These are phyloP conservation scores for Henckelia pumila DNA, from an alignment of 257 asterid genomes.

Conservation along the genomic window DNA sequence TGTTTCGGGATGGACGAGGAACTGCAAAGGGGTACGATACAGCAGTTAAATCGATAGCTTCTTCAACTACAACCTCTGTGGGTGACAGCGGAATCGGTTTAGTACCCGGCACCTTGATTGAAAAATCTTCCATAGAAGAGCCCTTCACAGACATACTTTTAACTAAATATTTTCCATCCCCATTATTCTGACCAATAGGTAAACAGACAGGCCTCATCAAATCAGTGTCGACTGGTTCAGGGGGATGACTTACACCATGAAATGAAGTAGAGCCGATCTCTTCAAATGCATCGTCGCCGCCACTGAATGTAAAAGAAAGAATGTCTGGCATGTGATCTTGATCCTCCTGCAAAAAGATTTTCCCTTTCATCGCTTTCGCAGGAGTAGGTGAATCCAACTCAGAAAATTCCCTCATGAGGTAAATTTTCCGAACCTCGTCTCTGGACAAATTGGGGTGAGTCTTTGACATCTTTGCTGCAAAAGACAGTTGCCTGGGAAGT, in stretches of 20 bases:
- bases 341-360: constrained; percentile 40
- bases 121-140: constrained; percentile 52
- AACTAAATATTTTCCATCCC: constrained; percentile 48
- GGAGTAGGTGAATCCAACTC: constrained; percentile 37
- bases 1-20: constrained; percentile 43
- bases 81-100: constrained; percentile 34
- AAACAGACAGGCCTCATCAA: constrained; percentile 71
- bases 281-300: constrained; percentile 53
- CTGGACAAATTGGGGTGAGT: constrained; percentile 34
- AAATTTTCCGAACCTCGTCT: constrained; percentile 39
- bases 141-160: constrained; percentile 57
- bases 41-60: constrained; percentile 27
- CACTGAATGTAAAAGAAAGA: constrained; percentile 35
- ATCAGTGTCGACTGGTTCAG: constrained; percentile 66
- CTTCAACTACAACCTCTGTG: constrained; percentile 38
- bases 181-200: constrained; percentile 55
- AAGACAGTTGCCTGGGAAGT: constrained; percentile 48
- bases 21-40: constrained; percentile 35
- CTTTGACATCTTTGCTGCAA: constrained; percentile 31
- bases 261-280: constrained; percentile 65
- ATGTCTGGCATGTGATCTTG: constrained; percentile 49
- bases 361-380: constrained; percentile 52
- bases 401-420: constrained; percentile 31
- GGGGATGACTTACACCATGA: constrained; percentile 83
- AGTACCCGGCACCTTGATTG: constrained; percentile 46